Evolutionary conservation across 768 basidiomycete genomes (phyloP).

Genomic region (Podaxis carcinomalis): DNA sequence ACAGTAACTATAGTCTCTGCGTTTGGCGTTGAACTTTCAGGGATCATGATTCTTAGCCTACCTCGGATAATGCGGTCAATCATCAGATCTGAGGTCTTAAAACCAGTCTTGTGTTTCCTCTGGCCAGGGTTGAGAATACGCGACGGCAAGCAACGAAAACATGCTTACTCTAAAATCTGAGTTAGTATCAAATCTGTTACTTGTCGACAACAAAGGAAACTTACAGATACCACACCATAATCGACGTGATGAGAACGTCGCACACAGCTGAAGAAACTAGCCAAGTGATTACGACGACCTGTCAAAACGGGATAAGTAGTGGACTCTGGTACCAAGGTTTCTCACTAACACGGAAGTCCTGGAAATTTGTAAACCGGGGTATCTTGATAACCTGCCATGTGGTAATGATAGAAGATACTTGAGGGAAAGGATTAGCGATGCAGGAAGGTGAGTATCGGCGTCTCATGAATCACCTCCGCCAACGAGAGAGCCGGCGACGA

Average conservation of each 20-base stretch:
- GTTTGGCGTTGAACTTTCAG: not conserved
- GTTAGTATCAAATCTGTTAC: not conserved
- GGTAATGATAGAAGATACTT: slow-evolving; percentile 11
- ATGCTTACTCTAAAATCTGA: slow-evolving; percentile 5
- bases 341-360: slow-evolving; percentile 12
- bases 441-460: not conserved
- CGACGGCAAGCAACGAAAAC: not conserved
- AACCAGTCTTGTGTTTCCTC: slow-evolving; percentile 20
- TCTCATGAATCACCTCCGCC: slow-evolving; percentile 12
- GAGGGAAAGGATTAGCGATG: not conserved
- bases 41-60: slow-evolving; percentile 1
- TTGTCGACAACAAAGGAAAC: not conserved
- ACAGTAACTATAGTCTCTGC: slow-evolving; percentile 15
- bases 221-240: slow-evolving; percentile 17
- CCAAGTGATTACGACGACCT: slow-evolving; percentile 16
- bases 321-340: not conserved
- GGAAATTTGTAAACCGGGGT: slow-evolving; percentile 14
- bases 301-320: not conserved
- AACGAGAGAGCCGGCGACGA: slow-evolving; percentile 2
- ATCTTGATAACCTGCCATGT: slow-evolving; percentile 11
- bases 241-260: slow-evolving; percentile 15
- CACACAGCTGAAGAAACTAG: slow-evolving; percentile 10
- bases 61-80: slow-evolving; percentile 21
- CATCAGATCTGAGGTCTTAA: slow-evolving; percentile 18
- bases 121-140: not conserved